Conservation (phyloP, 2,329 filamentous ascomycete genomes). For the Juglanconis juglandina region DNA sequence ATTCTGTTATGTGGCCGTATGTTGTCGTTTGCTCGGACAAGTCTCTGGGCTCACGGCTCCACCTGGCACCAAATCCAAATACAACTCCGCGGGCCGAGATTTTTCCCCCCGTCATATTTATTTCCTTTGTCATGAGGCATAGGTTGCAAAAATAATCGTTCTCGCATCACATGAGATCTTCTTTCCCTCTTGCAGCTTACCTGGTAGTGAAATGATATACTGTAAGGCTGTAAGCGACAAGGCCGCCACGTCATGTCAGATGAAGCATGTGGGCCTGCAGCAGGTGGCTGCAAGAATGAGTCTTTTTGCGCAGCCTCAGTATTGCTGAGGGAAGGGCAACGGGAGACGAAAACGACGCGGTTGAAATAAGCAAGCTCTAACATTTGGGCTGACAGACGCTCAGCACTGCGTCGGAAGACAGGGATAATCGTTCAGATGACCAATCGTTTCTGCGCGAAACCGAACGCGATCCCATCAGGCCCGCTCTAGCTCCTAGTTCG, state of each 20-base stretch:
- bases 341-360: no score
- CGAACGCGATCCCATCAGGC: conserved; percentile 10
- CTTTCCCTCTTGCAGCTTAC: background rate
- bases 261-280: background rate
- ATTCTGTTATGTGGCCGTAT: background rate
- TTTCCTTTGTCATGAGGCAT: background rate
- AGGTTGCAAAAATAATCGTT: background rate
- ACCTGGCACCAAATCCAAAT: background rate
- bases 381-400: no score
- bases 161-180: no score
- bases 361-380: no score
- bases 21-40: background rate
- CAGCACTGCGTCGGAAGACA: no score
- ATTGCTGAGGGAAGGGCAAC: no score
- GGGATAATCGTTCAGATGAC: no score
- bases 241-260: background rate
- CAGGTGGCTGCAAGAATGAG: background rate
- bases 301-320: background rate
- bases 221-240: background rate
- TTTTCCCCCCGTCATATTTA: background rate
- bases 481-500: no score
- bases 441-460: background rate
- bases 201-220: no score
- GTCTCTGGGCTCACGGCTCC: conserved; percentile 3
- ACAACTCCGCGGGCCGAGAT: background rate